Evolutionary conservation across 192 early-diverging fungal genomes (phyloP).

Genomic region (Paraglomus brasilianum): DNA sequence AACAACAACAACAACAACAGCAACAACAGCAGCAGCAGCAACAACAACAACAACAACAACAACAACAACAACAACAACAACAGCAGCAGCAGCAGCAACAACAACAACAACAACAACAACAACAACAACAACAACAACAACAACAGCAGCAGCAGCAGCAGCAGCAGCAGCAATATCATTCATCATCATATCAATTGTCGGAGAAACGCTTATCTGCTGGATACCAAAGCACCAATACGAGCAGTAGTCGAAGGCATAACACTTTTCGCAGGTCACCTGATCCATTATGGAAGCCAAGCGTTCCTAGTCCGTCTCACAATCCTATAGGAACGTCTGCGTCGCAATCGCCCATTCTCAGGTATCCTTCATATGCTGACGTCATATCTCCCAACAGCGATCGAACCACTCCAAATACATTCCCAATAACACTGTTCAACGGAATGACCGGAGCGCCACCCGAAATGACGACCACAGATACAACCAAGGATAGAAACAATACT

Average conservation of each 20-base stretch:
- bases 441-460: neutral
- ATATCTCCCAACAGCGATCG: neutral
- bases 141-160: neutral
- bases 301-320: neutral
- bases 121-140: neutral
- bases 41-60: no score
- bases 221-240: no score
- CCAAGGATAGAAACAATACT: neutral
- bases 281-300: slow-evolving; percentile 4
- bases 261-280: neutral
- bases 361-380: slow-evolving; percentile 18
- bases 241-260: no score
- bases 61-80: no score
- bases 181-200: no score
- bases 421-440: neutral
- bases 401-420: neutral
- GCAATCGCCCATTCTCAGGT: neutral
- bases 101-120: neutral
- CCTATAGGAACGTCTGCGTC: neutral
- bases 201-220: no score
- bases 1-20: no score
- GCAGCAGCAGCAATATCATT: neutral
- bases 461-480: neutral
- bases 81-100: no score
- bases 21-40: no score